Evolutionary conservation across 768 basidiomycete genomes (phyloP), one percentile per base, ranked within the genome.

Genomic region (Sistotremastrum suecicum): DNA sequence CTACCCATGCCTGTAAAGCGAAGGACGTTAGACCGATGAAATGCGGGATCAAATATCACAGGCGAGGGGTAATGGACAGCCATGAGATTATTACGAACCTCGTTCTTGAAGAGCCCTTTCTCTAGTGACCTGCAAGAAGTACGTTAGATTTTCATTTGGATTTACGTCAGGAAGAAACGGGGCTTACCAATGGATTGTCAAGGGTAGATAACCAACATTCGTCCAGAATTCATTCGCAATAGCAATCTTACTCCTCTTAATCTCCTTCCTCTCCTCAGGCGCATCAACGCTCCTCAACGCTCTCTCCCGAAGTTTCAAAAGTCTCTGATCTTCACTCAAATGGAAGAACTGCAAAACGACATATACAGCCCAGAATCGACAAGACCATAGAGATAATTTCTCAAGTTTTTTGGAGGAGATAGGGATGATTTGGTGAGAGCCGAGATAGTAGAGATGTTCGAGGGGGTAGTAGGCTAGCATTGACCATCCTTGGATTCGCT

Each of bases 401-500:
- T 37, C 30, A 44, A 42, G 41, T 9, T 40, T 42, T 40, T 53
- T 44, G 7, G 46, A 34, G n/a, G 65, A 61, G 1, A 72, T 49
- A 9, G 82, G 78, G 34, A 85, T 70, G 44, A 87, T 64, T 11
- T 69, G 66, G 50, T 81, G 76, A 2, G 72, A 65, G 35, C 69
- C 57, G 48, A 88, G 66, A 56, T 83, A 88, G 53, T 70, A 76
- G 29, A 86, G 60, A 51, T 87, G 83, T 53, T 88, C 83, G 40
- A 88, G 68, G 1, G 83, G 86, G 55, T 81, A 88, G 63, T 81
- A 88, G 1, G 66, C 72, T 7, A 88, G 66, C 83, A 88, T 86
- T 2, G 80, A 64, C 64, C 72, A 61, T 11, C 75, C 85, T 57
- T 88, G 85, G 20, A 86, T 64, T 30, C 85, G 80, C 57, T 88